Evolutionary conservation across 257 asterid species (phyloP).

Genomic region (Ajuga chamaepitys): DNA sequence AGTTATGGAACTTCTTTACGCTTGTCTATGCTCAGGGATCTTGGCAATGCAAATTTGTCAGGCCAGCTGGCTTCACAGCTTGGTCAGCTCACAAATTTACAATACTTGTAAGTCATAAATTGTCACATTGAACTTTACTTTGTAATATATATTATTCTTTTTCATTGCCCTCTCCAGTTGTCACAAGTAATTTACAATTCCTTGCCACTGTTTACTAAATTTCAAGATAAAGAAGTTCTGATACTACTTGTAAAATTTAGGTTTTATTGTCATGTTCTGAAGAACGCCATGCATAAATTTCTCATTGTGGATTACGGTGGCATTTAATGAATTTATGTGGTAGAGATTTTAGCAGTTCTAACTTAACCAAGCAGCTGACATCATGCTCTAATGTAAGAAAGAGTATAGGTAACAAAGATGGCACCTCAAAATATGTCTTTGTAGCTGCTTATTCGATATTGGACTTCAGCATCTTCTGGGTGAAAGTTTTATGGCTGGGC

Average conservation of each 20-base stretch:
- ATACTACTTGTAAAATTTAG: background rate
- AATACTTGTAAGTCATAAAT: slow-evolving; percentile 67
- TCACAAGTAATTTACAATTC: background rate
- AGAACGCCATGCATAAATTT: no score
- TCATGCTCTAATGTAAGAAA: background rate
- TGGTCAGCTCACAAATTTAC: slow-evolving; percentile 67
- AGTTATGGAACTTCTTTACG: slow-evolving; percentile 10
- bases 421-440: background rate
- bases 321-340: no score
- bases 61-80: slow-evolving; percentile 87
- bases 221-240: background rate
- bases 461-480: background rate
- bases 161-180: background rate
- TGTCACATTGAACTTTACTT: background rate
- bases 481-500: background rate
- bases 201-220: background rate
- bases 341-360: no score
- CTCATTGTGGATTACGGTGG: no score
- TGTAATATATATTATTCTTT: background rate
- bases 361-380: background rate
- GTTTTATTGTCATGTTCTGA: background rate
- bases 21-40: slow-evolving; percentile 50
- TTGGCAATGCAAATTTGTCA: slow-evolving; percentile 89
- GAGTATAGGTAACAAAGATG: background rate
- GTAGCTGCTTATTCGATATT: background rate